These are phyloP conservation scores for Saturnispora zaruensis DNA, from an alignment of 805 yeast genomes.

Conservation along the genomic window DNA sequence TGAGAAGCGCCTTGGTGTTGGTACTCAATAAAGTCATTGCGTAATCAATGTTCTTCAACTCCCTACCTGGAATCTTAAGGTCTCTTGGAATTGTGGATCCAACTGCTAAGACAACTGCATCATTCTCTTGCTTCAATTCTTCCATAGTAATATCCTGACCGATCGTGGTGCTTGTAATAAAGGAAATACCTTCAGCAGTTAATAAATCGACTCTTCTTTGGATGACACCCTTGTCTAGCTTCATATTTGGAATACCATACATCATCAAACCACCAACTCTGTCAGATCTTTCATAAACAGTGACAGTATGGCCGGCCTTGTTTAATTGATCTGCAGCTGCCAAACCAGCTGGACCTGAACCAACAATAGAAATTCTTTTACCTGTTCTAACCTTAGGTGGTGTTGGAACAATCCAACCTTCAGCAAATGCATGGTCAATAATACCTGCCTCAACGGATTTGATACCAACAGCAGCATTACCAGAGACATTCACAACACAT, in stretches of 20 bases:
- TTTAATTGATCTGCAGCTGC: slow-evolving; percentile 96
- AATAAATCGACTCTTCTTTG: slow-evolving; percentile 87
- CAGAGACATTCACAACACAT: slow-evolving; percentile 74
- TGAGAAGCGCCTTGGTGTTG: slow-evolving; percentile 86
- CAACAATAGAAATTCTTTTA: slow-evolving; percentile 74
- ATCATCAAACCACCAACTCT: slow-evolving; percentile 94
- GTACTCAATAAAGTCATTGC: slow-evolving; percentile 88
- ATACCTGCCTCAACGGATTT: slow-evolving; percentile 94
- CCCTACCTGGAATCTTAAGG: slow-evolving; percentile 89
- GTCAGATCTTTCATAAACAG: slow-evolving; percentile 89
- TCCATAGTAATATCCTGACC: slow-evolving; percentile 76
- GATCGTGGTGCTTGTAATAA: slow-evolving; percentile 66
- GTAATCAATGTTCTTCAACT: slow-evolving; percentile 77
- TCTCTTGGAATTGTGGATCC: slow-evolving; percentile 98
- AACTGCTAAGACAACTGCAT: slow-evolving; percentile 85
- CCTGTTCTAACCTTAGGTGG: slow-evolving; percentile 81
- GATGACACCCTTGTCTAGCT: slow-evolving; percentile 85
- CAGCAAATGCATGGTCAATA: slow-evolving; percentile 91
- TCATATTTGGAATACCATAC: slow-evolving; percentile 99
- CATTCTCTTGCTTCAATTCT: slow-evolving; percentile 53
- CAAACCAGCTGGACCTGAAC: slow-evolving; percentile 96
- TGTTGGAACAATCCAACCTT: slow-evolving; percentile 89
- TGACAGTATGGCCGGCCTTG: slow-evolving; percentile 89
- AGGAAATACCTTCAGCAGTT: slow-evolving; percentile 82
- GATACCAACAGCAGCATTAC: slow-evolving; percentile 93